phyloP scores from a whole-genome alignment of 495 filamentous ascomycete species.

The Hypoxylon crocopeplum region DNA sequence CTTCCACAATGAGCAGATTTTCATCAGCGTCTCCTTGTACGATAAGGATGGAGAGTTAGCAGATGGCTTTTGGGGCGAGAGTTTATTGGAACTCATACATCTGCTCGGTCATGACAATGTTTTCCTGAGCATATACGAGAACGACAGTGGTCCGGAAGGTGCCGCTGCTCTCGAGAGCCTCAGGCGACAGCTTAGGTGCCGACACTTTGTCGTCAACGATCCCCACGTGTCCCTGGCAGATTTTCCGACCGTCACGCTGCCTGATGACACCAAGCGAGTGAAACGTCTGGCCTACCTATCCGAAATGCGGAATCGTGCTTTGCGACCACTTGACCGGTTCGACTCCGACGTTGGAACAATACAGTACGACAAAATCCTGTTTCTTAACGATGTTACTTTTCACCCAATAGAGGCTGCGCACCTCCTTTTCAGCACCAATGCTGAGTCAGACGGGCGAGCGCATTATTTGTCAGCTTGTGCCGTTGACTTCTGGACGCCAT shows the following conservation, averaged over 20 bases:
- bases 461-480: conserved; percentile 82
- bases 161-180: conserved; percentile 51
- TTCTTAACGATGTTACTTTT: conserved; percentile 79
- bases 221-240: conserved; percentile 58
- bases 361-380: conserved; percentile 72
- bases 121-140: conserved; percentile 72
- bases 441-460: conserved; percentile 60
- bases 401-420: conserved; percentile 72
- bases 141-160: conserved; percentile 63
- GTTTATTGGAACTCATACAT: conserved; percentile 68
- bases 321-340: conserved; percentile 64
- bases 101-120: conserved; percentile 62
- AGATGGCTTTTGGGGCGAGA: conserved; percentile 69
- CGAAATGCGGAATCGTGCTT: conserved; percentile 76
- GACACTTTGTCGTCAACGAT: conserved; percentile 58
- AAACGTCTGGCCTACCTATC: conserved; percentile 81
- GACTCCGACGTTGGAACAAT: conserved; percentile 44
- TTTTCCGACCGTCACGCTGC: conserved; percentile 64
- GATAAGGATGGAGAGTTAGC: conserved; percentile 64
- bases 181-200: conserved; percentile 50
- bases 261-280: conserved; percentile 65
- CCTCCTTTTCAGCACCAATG: conserved; percentile 78
- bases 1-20: conserved; percentile 68
- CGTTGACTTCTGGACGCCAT: conserved; percentile 75
- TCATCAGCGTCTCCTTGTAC: conserved; percentile 78